A percentile compares a stretch with the other conserved stretches of the same genome.
Evolutionary conservation across 2,329 filamentous ascomycete genomes (phyloP).

Genomic region (Fusarium nanum): DNA sequence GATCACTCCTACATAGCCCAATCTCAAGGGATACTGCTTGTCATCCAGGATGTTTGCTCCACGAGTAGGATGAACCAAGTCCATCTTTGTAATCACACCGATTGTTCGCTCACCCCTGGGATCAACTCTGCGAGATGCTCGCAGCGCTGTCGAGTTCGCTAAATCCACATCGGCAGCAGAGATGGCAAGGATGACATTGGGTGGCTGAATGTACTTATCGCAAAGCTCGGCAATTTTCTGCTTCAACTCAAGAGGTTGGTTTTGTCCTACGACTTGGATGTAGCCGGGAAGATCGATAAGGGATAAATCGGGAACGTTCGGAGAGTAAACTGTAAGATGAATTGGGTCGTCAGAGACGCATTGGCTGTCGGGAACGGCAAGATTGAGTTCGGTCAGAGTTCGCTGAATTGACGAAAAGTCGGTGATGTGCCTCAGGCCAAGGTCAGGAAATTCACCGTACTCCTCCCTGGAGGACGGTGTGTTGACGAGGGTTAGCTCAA

Average conservation of each 20-base stretch:
- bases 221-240: constrained; percentile 96
- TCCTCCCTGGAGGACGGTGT: constrained; percentile 88
- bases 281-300: constrained; percentile 97
- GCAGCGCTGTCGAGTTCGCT: constrained; percentile 92
- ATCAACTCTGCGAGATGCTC: constrained; percentile 91
- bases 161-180: constrained; percentile 97
- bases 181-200: constrained; percentile 96
- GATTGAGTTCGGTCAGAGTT: constrained; percentile 92
- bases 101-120: constrained; percentile 96
- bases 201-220: constrained; percentile 96
- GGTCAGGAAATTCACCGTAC: constrained; percentile 95
- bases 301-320: constrained; percentile 93
- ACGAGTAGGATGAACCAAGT: constrained; percentile 86
- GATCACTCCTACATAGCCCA: constrained; percentile 96
- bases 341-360: constrained; percentile 98
- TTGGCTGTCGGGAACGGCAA: constrained; percentile 88
- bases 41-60: constrained; percentile 85
- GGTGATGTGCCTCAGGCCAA: constrained; percentile 88
- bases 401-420: constrained; percentile 94
- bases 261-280: constrained; percentile 92
- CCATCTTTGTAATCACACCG: constrained; percentile 99
- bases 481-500: constrained; percentile 95
- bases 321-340: constrained; percentile 93
- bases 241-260: constrained; percentile 91
- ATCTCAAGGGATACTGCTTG: constrained; percentile 91